Percentiles rank a stretch among this genome's conserved stretches.
phyloP scores from a whole-genome alignment of 1,139 yeast species.

The Zygoascus sp. region DNA sequence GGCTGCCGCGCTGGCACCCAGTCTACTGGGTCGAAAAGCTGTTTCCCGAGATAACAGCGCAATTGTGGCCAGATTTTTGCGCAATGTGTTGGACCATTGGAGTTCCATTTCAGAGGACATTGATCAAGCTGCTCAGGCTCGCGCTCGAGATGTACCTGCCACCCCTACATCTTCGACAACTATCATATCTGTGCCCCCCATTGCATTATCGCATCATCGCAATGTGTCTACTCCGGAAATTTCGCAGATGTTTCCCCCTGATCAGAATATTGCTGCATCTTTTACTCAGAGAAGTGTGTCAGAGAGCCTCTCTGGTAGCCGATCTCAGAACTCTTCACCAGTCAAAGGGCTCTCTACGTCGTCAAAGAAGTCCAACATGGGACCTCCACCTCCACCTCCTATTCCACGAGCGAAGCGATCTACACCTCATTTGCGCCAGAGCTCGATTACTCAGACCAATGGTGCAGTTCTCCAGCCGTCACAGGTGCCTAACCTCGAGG shows the following conservation, averaged over 20 bases:
- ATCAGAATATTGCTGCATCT: not conserved
- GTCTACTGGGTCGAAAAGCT: slow-evolving; percentile 30
- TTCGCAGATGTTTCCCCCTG: not conserved
- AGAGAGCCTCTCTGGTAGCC: not conserved
- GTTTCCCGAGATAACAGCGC: slow-evolving; percentile 27
- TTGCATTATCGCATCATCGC: slow-evolving; percentile 6
- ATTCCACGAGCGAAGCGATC: slow-evolving; percentile 14
- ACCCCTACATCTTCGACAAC: not conserved
- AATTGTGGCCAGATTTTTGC: slow-evolving; percentile 26
- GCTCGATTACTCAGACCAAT: not conserved
- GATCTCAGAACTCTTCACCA: slow-evolving; percentile 4
- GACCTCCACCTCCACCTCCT: slow-evolving; percentile 19
- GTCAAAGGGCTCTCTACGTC: not conserved
- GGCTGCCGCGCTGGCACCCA: slow-evolving; percentile 34
- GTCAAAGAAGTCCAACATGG: not conserved
- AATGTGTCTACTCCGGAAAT: slow-evolving; percentile 20
- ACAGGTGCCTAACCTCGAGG: slow-evolving; percentile 11
- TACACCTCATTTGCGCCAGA: not conserved
- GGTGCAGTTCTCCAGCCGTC: slow-evolving; percentile 18
- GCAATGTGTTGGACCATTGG: slow-evolving; percentile 32
- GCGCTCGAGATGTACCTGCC: not conserved
- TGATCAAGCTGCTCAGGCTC: not conserved
- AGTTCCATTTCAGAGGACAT: slow-evolving; percentile 17
- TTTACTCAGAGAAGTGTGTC: slow-evolving; percentile 4
- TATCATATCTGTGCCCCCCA: slow-evolving; percentile 8